Evolutionary conservation across 1,284 basidiomycete species (phyloP).

Genomic region (Pholiota adiposa): DNA sequence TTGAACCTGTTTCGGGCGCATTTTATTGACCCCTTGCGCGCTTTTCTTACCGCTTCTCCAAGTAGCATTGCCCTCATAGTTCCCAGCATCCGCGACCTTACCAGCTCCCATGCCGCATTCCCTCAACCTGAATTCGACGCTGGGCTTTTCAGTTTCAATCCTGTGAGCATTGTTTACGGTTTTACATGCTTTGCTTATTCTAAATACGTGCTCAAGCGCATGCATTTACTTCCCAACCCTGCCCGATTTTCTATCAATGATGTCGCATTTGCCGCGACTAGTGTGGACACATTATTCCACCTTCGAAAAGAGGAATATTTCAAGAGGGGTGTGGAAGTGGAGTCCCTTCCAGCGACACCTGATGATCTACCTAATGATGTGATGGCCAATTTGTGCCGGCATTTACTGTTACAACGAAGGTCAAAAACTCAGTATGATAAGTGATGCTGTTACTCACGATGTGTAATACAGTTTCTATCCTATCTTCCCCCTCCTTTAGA

Average conservation of each 20-base stretch:
- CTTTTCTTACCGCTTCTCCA: conserved; percentile 66
- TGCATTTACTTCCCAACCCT: conserved; percentile 88
- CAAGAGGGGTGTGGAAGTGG: conserved; percentile 70
- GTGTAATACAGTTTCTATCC: conserved; percentile 82
- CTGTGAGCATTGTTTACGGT: conserved; percentile 41
- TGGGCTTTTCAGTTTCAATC: conserved; percentile 43
- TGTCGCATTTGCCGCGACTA: conserved; percentile 77
- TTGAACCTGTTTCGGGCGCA: conserved; percentile 71
- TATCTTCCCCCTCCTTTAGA: conserved; percentile 86
- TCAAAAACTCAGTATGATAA: conserved; percentile 34
- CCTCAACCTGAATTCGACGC: conserved; percentile 81
- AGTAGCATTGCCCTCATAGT: conserved; percentile 77
- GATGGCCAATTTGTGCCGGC: conserved; percentile 81
- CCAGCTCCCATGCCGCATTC: conserved; percentile 82
- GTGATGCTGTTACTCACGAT: background rate
- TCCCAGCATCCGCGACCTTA: conserved; percentile 82
- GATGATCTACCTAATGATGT: conserved; percentile 64
- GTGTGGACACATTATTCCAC: conserved; percentile 89
- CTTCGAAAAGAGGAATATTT: conserved; percentile 85
- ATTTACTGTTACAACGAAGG: conserved; percentile 88
- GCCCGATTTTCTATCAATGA: conserved; percentile 86
- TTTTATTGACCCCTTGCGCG: conserved; percentile 63
- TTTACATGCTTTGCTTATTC: background rate
- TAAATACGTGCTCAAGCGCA: conserved; percentile 50
- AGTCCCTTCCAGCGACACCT: conserved; percentile 46